These are phyloP conservation scores for Craspedostauros australis DNA, from an alignment of 108 stramenopile species.

Conservation along the genomic window DNA sequence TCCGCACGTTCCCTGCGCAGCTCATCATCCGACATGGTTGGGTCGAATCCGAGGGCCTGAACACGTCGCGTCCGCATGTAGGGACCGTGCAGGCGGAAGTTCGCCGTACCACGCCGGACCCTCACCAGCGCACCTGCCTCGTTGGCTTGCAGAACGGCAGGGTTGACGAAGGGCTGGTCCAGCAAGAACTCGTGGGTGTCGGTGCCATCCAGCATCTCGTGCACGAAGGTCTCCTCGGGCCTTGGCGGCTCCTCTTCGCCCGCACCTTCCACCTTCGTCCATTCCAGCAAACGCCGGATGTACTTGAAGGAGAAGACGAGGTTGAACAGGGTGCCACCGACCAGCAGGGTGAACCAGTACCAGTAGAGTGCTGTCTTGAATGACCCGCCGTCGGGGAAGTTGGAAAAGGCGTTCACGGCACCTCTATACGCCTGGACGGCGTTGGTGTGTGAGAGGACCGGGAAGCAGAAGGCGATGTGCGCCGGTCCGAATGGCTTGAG, in stretches of 20 bases:
- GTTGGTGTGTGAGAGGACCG: conserved; percentile 53
- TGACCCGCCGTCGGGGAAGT: conserved; percentile 20
- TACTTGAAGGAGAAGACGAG: conserved; percentile 41
- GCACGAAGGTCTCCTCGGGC: conserved; percentile 48
- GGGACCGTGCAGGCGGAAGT: conserved; percentile 5
- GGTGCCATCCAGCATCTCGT: conserved; percentile 25
- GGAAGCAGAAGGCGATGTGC: conserved; percentile 63
- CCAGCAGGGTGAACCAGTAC: conserved; percentile 44
- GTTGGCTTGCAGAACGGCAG: conserved; percentile 58
- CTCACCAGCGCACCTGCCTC: conserved; percentile 42
- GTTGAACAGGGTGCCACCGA: conserved; percentile 35
- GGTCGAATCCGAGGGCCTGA: conserved; percentile 57
- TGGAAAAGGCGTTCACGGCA: conserved; percentile 43
- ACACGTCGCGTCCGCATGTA: conserved; percentile 39
- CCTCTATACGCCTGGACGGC: conserved; percentile 54
- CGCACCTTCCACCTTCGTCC: conserved; percentile 35
- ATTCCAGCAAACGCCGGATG: conserved; percentile 36
- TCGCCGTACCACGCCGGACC: conserved; percentile 20
- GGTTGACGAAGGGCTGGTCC: conserved; percentile 37
- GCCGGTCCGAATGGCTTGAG: conserved; percentile 53
- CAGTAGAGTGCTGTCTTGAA: conserved; percentile 16
- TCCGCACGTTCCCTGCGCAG: conserved; percentile 41
- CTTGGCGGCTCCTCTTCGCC: conserved; percentile 50
- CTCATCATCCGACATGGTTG: conserved; percentile 34
- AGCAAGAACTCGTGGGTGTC: conserved; percentile 4